These are phyloP conservation scores for Fallopia convolvulus DNA, from an alignment of 148 eudicot genomes.

Conservation along the genomic window DNA sequence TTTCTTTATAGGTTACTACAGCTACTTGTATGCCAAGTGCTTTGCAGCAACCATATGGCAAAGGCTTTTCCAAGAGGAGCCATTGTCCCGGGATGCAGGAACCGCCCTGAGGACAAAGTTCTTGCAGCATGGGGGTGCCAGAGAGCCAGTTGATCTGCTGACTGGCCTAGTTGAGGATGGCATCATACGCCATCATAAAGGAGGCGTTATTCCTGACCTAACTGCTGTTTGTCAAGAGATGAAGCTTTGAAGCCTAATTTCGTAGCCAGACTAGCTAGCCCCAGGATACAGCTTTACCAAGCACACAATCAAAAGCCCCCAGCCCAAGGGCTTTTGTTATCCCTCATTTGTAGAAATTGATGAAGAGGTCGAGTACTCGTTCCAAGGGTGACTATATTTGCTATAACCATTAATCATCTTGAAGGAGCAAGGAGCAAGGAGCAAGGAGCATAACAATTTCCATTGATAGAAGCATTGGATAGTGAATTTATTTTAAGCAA, in stretches of 20 bases:
- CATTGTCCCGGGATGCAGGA: conserved; percentile 65
- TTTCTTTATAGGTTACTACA: conserved; percentile 61
- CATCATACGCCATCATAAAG: conserved; percentile 35
- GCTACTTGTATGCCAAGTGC: conserved; percentile 96
- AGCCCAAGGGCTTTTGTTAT: not conserved
- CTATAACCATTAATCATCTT: not conserved
- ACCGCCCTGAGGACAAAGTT: conserved; percentile 67
- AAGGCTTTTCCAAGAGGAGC: conserved; percentile 66
- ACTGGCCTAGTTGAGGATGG: conserved; percentile 57
- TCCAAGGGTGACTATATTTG: conserved; percentile 34
- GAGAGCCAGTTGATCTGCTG: conserved; percentile 59
- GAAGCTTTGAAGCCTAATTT: conserved; percentile 20
- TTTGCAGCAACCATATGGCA: conserved; percentile 90
- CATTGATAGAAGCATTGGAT: not conserved
- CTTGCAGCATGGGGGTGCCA: conserved; percentile 86
- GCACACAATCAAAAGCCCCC: no score
- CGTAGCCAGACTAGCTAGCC: not conserved
- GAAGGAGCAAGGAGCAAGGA: not conserved
- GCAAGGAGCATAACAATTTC: not conserved
- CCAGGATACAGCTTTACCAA: not conserved
- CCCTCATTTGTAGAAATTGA: conserved; percentile 3
- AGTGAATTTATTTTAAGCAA: not conserved
- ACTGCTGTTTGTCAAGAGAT: conserved; percentile 52
- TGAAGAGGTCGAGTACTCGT: conserved; percentile 61
- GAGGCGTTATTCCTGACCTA: conserved; percentile 77